These are phyloP conservation scores for Mycena latifolia DNA, from an alignment of 768 basidiomycete genomes.

Conservation along the genomic window DNA sequence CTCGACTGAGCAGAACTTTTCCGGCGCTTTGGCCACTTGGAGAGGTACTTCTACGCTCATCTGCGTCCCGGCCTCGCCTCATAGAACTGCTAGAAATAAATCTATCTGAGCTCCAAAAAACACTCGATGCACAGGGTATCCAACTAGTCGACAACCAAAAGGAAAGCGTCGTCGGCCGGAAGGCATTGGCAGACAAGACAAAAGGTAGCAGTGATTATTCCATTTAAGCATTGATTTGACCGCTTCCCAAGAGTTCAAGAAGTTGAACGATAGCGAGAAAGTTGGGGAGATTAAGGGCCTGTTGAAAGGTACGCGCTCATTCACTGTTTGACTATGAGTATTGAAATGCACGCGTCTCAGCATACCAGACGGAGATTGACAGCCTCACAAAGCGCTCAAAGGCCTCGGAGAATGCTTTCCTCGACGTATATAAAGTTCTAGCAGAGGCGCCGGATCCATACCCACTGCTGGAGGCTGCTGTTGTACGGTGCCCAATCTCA, in stretches of 20 bases:
- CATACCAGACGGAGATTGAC: constrained; percentile 98
- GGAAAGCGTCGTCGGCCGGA: constrained; percentile 94
- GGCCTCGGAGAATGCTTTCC: constrained; percentile 92
- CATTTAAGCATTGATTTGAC: neutral
- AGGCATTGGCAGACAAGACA: constrained; percentile 94
- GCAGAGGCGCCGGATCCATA: constrained; percentile 99
- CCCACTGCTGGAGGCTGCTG: constrained; percentile 93
- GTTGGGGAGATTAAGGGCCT: constrained; percentile 88
- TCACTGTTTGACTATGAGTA: neutral
- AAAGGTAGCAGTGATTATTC: constrained; percentile 70
- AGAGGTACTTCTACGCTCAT: constrained; percentile 66
- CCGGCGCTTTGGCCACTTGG: constrained; percentile 94
- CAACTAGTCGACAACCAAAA: constrained; percentile 99
- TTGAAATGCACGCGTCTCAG: constrained; percentile 51
- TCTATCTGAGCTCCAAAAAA: constrained; percentile 91
- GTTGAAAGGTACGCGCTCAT: constrained; percentile 74
- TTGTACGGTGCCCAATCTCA: constrained; percentile 62
- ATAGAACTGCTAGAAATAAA: constrained; percentile 73
- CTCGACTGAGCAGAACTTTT: constrained; percentile 83
- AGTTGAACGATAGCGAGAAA: constrained; percentile 92
- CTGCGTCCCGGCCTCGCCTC: neutral
- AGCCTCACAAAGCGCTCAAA: constrained; percentile 94
- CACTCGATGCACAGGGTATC: constrained; percentile 91
- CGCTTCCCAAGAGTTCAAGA: constrained; percentile 88
- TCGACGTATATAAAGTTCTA: constrained; percentile 96